Evolutionary conservation across 371 early-diverging fungal species (phyloP), one percentile per base, ranked within the genome.

Genomic region (Funneliformis caledonium): DNA sequence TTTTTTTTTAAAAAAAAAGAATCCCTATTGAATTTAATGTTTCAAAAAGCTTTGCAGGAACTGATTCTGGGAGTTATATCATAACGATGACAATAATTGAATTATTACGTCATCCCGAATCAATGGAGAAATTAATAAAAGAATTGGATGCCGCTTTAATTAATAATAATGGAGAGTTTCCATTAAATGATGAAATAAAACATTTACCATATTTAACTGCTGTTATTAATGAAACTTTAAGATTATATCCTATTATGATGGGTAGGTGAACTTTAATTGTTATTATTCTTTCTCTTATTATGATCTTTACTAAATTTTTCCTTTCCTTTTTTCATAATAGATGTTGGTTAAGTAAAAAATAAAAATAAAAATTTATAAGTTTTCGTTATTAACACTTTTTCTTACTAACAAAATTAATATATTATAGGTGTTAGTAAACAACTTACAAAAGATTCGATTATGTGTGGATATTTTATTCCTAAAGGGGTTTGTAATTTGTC

Each of bases 41-140:
- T 37, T 37, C 0, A 37, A n/a, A 33, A 67, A 80, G 81, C 37
- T 60, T 81, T 45, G 81, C 81, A 16, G 81, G 81, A 26, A 81
- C 68, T n/a, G 81, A 81, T 37, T 52, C 81, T 6, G 69, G 42
- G 4, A 60, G 77, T 12, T 67, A 37, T 52, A 76, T 59, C 4
- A 26, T 65, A 12, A 31, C 81, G 8, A 75, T 74, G 76, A 26
- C 56, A 31, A 60, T 76, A 19, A 75, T 75, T 19, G 3, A 48
- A 60, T 37, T 81, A 42, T 14, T 59, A 10, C n/a, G 69, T 42
- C 22, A 81, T 52, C 76, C 76, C n/a, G 70, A 81, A 47, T 31
- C 33, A 69, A 22, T 61, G 26, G 16, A 67, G n/a, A 64, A 50
- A 76, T 62, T 81, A 7, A 14, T n/a, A 19, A 42, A 68, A 19